These are phyloP conservation scores for Colletotrichum liaoningense DNA, from an alignment of 2,329 filamentous ascomycete species.

Conservation along the genomic window DNA sequence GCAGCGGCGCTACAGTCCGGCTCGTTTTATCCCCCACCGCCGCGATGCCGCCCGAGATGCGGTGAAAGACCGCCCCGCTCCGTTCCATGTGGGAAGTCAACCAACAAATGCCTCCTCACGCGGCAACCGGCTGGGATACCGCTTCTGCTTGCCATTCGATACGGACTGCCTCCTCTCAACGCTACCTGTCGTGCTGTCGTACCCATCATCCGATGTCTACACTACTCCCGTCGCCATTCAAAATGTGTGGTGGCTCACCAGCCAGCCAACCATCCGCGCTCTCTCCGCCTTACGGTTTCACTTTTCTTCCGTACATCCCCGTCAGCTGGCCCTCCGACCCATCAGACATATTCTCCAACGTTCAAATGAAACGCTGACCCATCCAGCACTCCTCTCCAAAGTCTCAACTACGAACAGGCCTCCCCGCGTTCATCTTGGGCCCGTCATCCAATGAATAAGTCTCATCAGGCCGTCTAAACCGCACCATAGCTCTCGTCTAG, in stretches of 20 bases:
- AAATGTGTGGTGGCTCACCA: slow-evolving; percentile 5
- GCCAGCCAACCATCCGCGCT: slow-evolving; percentile 23
- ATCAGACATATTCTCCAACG: slow-evolving; percentile 20
- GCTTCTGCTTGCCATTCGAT: slow-evolving; percentile 8
- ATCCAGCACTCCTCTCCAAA: slow-evolving; percentile 15
- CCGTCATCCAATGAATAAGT: slow-evolving; percentile 25
- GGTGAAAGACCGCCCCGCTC: slow-evolving; percentile 30
- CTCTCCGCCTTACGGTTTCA: slow-evolving; percentile 28
- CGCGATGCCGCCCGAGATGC: slow-evolving; percentile 31
- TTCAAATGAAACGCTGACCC: slow-evolving; percentile 31
- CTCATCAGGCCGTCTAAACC: slow-evolving; percentile 4
- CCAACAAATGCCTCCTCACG: slow-evolving; percentile 13
- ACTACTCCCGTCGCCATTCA: slow-evolving; percentile 13
- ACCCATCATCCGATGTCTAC: slow-evolving; percentile 24
- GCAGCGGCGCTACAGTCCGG: slow-evolving; percentile 29
- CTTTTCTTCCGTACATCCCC: slow-evolving; percentile 18
- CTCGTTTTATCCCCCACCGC: slow-evolving; percentile 26
- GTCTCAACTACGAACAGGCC: slow-evolving; percentile 16
- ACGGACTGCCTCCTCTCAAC: slow-evolving; percentile 13
- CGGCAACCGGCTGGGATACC: slow-evolving; percentile 11
- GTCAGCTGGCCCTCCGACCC: slow-evolving; percentile 24
- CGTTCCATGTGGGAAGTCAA: slow-evolving; percentile 11
- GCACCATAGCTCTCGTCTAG: background rate
- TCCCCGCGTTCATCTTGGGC: slow-evolving; percentile 6
- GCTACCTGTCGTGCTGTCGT: background rate